These are phyloP conservation scores for Exophiala lecanii-corni DNA, from an alignment of 2,329 filamentous ascomycete genomes.

Conservation along the genomic window DNA sequence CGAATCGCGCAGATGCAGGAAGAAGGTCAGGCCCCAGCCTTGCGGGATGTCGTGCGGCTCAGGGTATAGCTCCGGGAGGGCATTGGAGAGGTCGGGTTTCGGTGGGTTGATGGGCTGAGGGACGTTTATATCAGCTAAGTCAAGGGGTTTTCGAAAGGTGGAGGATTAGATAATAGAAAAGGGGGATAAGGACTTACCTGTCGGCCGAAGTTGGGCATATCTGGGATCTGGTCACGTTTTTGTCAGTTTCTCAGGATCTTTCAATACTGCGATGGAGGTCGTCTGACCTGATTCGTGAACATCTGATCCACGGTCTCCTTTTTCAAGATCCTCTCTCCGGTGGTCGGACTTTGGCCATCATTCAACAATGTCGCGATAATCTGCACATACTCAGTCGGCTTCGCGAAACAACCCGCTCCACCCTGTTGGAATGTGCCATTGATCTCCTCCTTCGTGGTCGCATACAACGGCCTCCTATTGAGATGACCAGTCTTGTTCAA, in stretches of 20 bases:
- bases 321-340: conserved; percentile 51
- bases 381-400: conserved; percentile 58
- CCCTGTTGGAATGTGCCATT: conserved; percentile 54
- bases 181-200: no score
- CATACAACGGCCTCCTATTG: conserved; percentile 43
- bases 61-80: conserved; percentile 51
- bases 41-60: conserved; percentile 48
- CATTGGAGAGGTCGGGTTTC: conserved; percentile 48
- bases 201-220: conserved; percentile 51
- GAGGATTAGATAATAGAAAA: no score
- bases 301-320: conserved; percentile 58
- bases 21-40: conserved; percentile 61
- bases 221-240: conserved; percentile 53
- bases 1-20: conserved; percentile 41
- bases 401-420: conserved; percentile 59
- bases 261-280: no score
- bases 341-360: conserved; percentile 56
- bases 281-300: conserved; percentile 54
- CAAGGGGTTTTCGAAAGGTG: no score
- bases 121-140: no score
- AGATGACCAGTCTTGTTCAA: conserved; percentile 46
- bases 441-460: conserved; percentile 42
- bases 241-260: no score
- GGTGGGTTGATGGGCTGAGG: conserved; percentile 36
- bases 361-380: conserved; percentile 58